Conservation (phyloP, 139 green algal species). For the Cymbomonas tetramitiformis region DNA sequence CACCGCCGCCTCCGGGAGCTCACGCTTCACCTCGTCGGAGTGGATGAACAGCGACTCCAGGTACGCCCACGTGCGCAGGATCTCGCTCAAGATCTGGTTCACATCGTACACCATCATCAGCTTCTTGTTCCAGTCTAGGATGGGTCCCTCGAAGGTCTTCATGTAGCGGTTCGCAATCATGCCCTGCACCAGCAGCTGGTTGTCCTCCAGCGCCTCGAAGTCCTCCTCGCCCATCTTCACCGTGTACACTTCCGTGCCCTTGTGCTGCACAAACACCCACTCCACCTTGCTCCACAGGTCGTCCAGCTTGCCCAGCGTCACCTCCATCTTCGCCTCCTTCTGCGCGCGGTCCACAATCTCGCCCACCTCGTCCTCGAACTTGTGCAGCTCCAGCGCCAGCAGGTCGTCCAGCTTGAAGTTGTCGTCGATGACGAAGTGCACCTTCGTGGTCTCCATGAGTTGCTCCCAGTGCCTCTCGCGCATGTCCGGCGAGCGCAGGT, state of each 20-base stretch:
- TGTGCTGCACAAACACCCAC: conserved; percentile 58
- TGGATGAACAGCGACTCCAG: conserved; percentile 71
- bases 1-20: conserved; percentile 59
- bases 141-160: conserved; percentile 61
- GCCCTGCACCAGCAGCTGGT: conserved; percentile 72
- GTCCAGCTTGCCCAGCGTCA: conserved; percentile 44
- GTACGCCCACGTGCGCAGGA: conserved; percentile 71
- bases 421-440: conserved; percentile 14
- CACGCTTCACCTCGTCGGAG: conserved; percentile 75
- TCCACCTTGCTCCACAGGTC: conserved; percentile 60
- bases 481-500: conserved; percentile 58
- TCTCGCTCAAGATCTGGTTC: conserved; percentile 62
- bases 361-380: conserved; percentile 76
- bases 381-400: conserved; percentile 70
- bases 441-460: conserved; percentile 58
- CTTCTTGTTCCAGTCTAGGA: conserved; percentile 67
- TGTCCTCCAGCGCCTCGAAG: conserved; percentile 69
- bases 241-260: conserved; percentile 47
- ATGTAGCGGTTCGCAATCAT: conserved; percentile 84
- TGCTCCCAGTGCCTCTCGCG: conserved; percentile 57
- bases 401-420: conserved; percentile 67
- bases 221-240: conserved; percentile 75
- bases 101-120: conserved; percentile 67
- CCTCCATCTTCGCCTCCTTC: conserved; percentile 78
- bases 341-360: conserved; percentile 75